Evolutionary conservation across 306 rosid species (phyloP), one percentile per base, ranked within the genome.

Genomic region (Cicer cuneatum): DNA sequence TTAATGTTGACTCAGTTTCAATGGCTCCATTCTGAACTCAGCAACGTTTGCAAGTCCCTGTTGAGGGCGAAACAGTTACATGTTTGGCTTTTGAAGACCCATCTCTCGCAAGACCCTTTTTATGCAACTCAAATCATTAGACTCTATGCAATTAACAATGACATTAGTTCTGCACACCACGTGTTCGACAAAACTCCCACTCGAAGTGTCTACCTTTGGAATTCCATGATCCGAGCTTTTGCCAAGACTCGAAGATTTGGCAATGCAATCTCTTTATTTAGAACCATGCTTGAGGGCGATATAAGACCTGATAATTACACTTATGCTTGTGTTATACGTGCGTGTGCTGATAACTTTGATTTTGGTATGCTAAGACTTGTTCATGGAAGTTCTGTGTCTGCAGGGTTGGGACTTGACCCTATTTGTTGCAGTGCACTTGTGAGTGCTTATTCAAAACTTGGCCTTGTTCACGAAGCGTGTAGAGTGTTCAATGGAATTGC

Each of bases 141-240:
- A 62, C 46, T 69, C 1, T 91, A 89, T 43, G 89, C 90, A 0
- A 16, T 71, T 69, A 87, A 78, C 73, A 78, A 75, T 7, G 83
- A 84, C 61, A 78, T 88, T 11, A 45, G 19, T 10, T 61, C 79
- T 75, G 98, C 94, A 37, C 75, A 86, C 73, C 78, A 75, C 3
- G 63, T 91, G 87, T 93, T 93, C 75, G 90, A 91, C 35, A 62
- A 76, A 86, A 86, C 78, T 77, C 74, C 91, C 59, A 62, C 21
- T 54, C 87, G 77, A 81, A 91, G 83, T 8, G 89, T 91, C 67
- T 91, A 80, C 81, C 90, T 94, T 10, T 91, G 96, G 96, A 94
- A 94, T 57, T 87, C 98, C 58, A 73, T 93, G 15, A 93, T 93
- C 66, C 90, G 98, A 21, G 93, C 94, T 59, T 83, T 83, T 7